phyloP scores from a whole-genome alignment of 495 filamentous ascomycete species.

The Aspergillus sclerotioniger region DNA sequence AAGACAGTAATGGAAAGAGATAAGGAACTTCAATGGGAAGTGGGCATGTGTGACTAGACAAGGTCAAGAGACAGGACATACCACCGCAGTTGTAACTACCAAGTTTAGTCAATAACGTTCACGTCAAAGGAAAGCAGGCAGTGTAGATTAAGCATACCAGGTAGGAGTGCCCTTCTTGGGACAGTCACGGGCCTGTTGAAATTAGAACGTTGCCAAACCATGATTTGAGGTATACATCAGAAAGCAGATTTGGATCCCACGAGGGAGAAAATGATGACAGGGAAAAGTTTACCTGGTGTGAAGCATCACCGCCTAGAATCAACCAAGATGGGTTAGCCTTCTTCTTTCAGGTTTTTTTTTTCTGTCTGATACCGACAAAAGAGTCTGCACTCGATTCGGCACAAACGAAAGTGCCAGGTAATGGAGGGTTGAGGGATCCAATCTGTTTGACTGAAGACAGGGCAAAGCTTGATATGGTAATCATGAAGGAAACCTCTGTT shows the following conservation, averaged over 20 bases:
- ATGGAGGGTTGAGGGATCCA: not conserved
- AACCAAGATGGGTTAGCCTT: conserved; percentile 2
- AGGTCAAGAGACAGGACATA: conserved; percentile 36
- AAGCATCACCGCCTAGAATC: conserved; percentile 65
- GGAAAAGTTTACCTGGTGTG: conserved; percentile 59
- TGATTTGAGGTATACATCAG: not conserved
- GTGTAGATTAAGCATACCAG: conserved; percentile 56
- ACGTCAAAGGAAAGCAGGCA: not conserved
- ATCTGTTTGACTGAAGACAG: not conserved
- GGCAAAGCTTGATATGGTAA: too few species aligned
- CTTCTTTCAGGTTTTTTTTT: not conserved
- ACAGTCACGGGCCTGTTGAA: conserved; percentile 79
- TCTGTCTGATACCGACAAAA: too few species aligned
- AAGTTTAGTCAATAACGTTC: conserved; percentile 21
- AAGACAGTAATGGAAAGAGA: too few species aligned
- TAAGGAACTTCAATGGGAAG: not conserved
- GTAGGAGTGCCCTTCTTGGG: conserved; percentile 89
- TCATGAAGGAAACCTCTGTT: too few species aligned
- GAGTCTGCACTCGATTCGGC: too few species aligned
- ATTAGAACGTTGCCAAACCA: conserved; percentile 25
- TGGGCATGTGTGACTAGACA: not conserved
- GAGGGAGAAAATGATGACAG: conserved; percentile 8
- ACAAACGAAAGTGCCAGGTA: not conserved
- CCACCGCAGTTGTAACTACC: conserved; percentile 76
- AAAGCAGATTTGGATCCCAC: not conserved